Conservation (phyloP, 805 yeast species). For the Sugiyamaella floridensis region DNA sequence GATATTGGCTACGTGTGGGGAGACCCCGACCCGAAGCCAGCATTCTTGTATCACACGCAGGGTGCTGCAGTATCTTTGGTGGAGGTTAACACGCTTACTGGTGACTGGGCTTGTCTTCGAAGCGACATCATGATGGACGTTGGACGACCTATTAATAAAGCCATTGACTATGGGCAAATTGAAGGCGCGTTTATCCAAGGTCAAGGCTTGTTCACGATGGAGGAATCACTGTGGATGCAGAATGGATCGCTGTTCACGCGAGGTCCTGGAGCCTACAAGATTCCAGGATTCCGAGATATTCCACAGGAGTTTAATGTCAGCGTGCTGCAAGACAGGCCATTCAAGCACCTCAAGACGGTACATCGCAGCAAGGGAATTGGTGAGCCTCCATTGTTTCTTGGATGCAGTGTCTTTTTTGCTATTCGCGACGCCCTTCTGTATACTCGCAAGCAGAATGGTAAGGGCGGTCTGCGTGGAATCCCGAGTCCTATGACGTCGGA, state of each 20-base stretch:
- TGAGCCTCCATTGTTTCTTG: conserved; percentile 45
- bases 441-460: conserved; percentile 33
- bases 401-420: conserved; percentile 39
- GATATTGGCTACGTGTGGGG: conserved; percentile 41
- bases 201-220: conserved; percentile 44
- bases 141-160: conserved; percentile 43
- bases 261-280: conserved; percentile 46
- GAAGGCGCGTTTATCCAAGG: conserved; percentile 48
- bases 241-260: conserved; percentile 38
- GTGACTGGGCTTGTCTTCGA: conserved; percentile 40
- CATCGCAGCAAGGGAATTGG: conserved; percentile 43
- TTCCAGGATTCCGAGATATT: conserved; percentile 44
- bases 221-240: conserved; percentile 41
- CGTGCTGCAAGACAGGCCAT: conserved; percentile 36
- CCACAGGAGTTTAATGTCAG: conserved; percentile 41
- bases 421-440: conserved; percentile 37
- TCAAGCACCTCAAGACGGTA: conserved; percentile 39
- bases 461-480: conserved; percentile 12
- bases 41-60: conserved; percentile 42
- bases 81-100: conserved; percentile 43
- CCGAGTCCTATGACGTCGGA: conserved; percentile 41
- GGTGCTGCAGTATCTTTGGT: conserved; percentile 39
- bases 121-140: conserved; percentile 43
- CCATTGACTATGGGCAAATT: conserved; percentile 45
- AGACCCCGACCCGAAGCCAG: conserved; percentile 39